Evolutionary conservation across 495 filamentous ascomycete genomes (phyloP), one percentile per base, ranked within the genome.

Genomic region (Sporormia fimetaria): DNA sequence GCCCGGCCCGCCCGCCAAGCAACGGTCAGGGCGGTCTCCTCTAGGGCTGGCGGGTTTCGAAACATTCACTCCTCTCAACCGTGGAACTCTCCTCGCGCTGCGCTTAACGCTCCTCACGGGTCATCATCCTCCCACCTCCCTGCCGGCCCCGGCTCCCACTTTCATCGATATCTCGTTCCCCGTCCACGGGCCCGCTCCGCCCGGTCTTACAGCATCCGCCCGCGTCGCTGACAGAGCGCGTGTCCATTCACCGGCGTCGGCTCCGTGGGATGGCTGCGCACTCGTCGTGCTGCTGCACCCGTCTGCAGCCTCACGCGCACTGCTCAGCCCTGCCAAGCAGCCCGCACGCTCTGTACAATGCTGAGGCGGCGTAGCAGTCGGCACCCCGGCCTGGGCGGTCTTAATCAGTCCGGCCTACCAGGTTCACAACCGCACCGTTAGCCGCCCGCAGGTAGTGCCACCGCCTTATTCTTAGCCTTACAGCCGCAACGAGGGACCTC

Each of bases 301-400:
- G 22, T 21, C 33, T 44, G 40, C 35, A 40, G 40, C 28, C 40
- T 20, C 45, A 21, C 36, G 33, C 25, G 24, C 38, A 21, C 21
- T 45, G 41, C 47, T 51, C 47, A 51, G 47, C 47, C 47, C 47
- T 51, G 45, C 16, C 14, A n/a, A 33, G 12, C 22, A 21, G 41
- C 40, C 41, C 36, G 41, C 29, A 40, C 32, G 3, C 15, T 15
- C 20, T 33, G 33, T 28, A 15, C 28, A 18, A 24, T 22, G 15
- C 20, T 14, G 24, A 8, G 24, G 14, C n/a, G 30, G 3, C 26
- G 26, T 30, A 21, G 17, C 18, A 39, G 32, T 26, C 35, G 21
- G 24, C 28, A 33, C 21, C 10, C 20, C n/a, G 12, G 15, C 12
- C 12, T 21, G 20, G 2, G 37, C 20, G 38, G 33, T 52, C 49